A percentile compares a stretch with the other conserved stretches of the same genome.
Evolutionary conservation across 495 filamentous ascomycete species (phyloP).

Genomic region (Aspergillus bridgeri): DNA sequence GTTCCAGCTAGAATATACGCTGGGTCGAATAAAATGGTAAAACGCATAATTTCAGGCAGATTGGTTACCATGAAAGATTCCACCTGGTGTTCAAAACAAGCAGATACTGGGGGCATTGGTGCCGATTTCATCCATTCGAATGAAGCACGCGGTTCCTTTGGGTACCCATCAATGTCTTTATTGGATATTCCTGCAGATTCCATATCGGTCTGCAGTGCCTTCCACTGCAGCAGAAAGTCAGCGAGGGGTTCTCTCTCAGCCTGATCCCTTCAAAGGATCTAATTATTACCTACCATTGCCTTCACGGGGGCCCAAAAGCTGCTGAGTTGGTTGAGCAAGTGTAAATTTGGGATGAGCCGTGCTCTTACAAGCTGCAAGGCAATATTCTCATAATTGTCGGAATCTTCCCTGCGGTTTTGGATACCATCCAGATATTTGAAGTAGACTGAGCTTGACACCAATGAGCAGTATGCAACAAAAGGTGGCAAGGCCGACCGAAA

Average conservation of each 20-base stretch:
- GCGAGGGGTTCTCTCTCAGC: neutral
- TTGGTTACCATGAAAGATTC: neutral
- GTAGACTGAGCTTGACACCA: conserved; percentile 1
- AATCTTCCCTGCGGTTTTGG: neutral
- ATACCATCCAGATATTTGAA: neutral
- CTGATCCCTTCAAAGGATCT: too few species aligned
- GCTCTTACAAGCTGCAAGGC: neutral
- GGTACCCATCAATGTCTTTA: neutral
- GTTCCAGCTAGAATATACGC: neutral
- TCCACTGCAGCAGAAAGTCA: neutral
- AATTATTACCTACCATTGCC: neutral
- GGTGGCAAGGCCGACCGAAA: neutral
- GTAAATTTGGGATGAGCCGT: neutral
- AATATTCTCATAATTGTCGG: neutral
- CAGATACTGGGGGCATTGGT: neutral
- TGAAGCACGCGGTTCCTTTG: neutral
- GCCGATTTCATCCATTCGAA: neutral
- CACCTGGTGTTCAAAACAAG: neutral
- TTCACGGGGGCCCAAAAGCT: conserved; percentile 1
- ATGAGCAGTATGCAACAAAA: conserved; percentile 5
- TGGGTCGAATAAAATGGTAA: neutral
- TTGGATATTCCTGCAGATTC: neutral
- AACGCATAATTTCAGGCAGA: neutral
- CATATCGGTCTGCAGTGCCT: neutral
- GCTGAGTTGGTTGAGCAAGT: neutral